Evolutionary conservation across 805 yeast species (phyloP).

Genomic region (Candida argentea): DNA sequence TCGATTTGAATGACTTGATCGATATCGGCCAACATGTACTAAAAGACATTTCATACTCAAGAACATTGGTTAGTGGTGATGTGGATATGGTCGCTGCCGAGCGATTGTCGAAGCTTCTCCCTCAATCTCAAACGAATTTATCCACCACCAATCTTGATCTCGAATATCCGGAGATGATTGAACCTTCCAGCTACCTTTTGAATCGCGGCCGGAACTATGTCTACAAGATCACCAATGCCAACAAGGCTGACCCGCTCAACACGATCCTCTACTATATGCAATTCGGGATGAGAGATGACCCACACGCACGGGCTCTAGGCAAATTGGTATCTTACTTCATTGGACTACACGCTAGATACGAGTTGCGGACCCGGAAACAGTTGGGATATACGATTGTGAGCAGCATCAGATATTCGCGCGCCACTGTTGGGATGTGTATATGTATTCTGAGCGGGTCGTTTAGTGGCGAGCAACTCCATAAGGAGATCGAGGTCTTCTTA

Average conservation of each 20-base stretch:
- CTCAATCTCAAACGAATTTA: conserved; percentile 2
- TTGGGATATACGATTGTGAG: conserved; percentile 55
- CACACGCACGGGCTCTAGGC: conserved; percentile 27
- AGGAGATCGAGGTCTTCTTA: conserved; percentile 40
- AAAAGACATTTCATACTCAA: conserved; percentile 19
- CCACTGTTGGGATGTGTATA: conserved; percentile 49
- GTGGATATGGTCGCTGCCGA: conserved; percentile 10
- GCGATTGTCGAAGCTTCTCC: conserved; percentile 12
- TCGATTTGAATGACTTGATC: conserved; percentile 27
- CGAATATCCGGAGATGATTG: conserved; percentile 1
- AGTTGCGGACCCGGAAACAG: conserved; percentile 44
- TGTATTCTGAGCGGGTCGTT: conserved; percentile 43
- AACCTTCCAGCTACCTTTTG: conserved; percentile 26
- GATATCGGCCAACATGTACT: conserved; percentile 18
- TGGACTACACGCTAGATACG: conserved; percentile 32
- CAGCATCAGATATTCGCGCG: conserved; percentile 42
- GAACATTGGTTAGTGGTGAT: conserved; percentile 46
- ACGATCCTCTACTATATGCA: conserved; percentile 47
- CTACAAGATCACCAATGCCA: conserved; percentile 19
- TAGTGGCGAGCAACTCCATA: conserved; percentile 29
- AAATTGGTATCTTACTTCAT: conserved; percentile 38
- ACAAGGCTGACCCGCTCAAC: conserved; percentile 39
- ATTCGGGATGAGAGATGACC: conserved; percentile 38
- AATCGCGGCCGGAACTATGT: conserved; percentile 10
- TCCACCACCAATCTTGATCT: background rate